These are phyloP conservation scores for Lactarius evosmus DNA, from an alignment of 768 basidiomycete genomes.

Conservation along the genomic window DNA sequence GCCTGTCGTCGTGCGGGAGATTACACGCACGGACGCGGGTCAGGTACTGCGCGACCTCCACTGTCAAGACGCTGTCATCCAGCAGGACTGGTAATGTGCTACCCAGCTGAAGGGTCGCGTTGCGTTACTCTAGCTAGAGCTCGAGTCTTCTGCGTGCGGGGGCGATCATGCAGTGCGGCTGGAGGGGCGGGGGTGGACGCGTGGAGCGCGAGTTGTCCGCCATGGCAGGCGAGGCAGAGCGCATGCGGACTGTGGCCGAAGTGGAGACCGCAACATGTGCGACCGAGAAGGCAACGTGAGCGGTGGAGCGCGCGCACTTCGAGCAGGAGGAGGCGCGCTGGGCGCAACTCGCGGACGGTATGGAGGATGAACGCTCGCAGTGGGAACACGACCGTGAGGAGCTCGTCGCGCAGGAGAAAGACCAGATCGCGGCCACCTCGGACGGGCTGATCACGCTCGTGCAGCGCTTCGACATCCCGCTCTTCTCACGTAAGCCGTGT, in stretches of 20 bases:
- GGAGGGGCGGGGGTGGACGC: conserved; percentile 17
- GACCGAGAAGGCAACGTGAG: conserved; percentile 36
- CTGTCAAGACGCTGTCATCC: conserved; percentile 62
- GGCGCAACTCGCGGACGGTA: conserved; percentile 46
- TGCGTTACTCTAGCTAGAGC: conserved; percentile 45
- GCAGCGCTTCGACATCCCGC: conserved; percentile 53
- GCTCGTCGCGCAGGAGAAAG: conserved; percentile 38
- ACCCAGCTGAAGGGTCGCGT: conserved; percentile 39
- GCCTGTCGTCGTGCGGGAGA: conserved; percentile 60
- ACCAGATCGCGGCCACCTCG: conserved; percentile 47
- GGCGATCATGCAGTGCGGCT: conserved; percentile 26
- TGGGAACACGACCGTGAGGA: conserved; percentile 52
- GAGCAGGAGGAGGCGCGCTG: conserved; percentile 42
- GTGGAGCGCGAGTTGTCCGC: conserved; percentile 8
- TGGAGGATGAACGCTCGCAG: conserved; percentile 50
- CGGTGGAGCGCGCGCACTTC: conserved; percentile 39
- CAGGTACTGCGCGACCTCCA: conserved; percentile 74
- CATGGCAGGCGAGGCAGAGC: neutral
- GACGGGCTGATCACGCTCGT: conserved; percentile 49
- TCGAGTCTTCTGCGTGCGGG: conserved; percentile 54
- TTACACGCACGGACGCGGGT: conserved; percentile 66
- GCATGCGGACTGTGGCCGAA: conserved; percentile 12
- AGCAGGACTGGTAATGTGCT: neutral
- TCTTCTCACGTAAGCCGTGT: conserved; percentile 38
- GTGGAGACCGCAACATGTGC: neutral